Base-by-base conservation (phyloP, 805 yeast genomes). In the Monosporozyma unispora region DNA sequence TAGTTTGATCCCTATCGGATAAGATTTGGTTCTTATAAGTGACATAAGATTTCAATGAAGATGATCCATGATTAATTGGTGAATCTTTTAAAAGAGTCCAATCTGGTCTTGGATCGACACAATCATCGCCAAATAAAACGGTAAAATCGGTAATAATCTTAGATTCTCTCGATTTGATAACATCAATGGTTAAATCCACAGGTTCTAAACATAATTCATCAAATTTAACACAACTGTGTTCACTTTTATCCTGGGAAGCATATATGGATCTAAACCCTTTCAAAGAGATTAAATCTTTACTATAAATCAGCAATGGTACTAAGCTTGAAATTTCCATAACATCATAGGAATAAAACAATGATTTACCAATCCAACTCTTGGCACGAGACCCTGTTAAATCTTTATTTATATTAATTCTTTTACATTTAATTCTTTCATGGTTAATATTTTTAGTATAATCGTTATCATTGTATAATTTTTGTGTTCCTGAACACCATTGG, bases 31-130 rank as follows among this genome's bases (percentile, higher is more conserved):
- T 25, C 21, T 41, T 41, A 39, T 19, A 39, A 5, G 42, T 18
- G 16, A 39, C n/a, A 39, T 39, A 18, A 19, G 42, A 27, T 10
- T 19, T 8, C 5, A 39, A 39, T 39, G 8, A 14, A 39, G 21
- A 39, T 39, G 21, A 14, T 4, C 22, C 42, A 21, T 39, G 25
- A 7, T 28, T 4, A 4, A 45, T 40, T 10, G 53, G 41, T 10
- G n/a, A 11, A n/a, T 45, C 47, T 16, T 51, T 47, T 14, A 45
- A 38, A 7, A 78, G 54, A 2, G 62, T 54, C 96, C 96, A 89
- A 45, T 77, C 77, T 0, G 80, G 79, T 49, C 96, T 71, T 3
- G 96, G 95, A 47, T 87, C 96, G 3, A 77, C 79, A 1, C 86
- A 82, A 54, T 81, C 87, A 2, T 63, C 60, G 1, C 95, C 95